Evolutionary conservation across 257 asterid genomes (phyloP), one percentile per base, ranked within the genome.

Genomic region (Sherardia arvensis): DNA sequence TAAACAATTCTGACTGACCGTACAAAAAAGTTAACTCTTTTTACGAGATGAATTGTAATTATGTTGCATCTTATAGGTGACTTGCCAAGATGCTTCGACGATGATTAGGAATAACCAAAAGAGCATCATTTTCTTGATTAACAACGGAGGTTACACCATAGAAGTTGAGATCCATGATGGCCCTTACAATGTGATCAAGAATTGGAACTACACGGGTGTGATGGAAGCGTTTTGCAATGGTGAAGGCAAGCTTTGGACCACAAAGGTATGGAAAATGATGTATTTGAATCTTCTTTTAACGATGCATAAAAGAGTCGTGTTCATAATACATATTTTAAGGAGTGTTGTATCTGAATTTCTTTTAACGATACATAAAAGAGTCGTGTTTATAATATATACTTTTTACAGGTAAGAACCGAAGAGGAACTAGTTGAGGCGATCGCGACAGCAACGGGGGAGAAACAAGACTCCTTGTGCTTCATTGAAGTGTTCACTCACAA

Each of bases 151-250:
- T 0, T 87, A 87, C 81, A 84, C 88, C 32, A 86, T 82, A 61
- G 91, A 86, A 66, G 95, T 84, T 69, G 95, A 86, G 76, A 84
- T 84, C 69, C 91, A 84, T 30, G 88, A 84, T 43, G 91, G 91
- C 25, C 95, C 91, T 4, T 86, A 84, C 27, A 86, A 84, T 51
- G 95, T 86, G 71, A 84, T 86, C 55, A 86, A 86, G 75, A 86
- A 86, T 72, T 84, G 91, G 95, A 78, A 86, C 38, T 84, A 84
- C 69, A 81, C 87, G 6, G 89, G 74, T 1, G 51, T 87, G 25
- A 87, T 87, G 8, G 87, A 87, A 21, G 95, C 95, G 32, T 72
- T 87, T 64, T 71, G 76, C 51, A 87, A 87, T 4, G 86, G 81
- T 5, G 84, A 80, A 72, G 87, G 92, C 66, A 87, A 82, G 23